Evolutionary conservation across 345 rosid genomes (phyloP).

Genomic region (Rhodamnia argentea): DNA sequence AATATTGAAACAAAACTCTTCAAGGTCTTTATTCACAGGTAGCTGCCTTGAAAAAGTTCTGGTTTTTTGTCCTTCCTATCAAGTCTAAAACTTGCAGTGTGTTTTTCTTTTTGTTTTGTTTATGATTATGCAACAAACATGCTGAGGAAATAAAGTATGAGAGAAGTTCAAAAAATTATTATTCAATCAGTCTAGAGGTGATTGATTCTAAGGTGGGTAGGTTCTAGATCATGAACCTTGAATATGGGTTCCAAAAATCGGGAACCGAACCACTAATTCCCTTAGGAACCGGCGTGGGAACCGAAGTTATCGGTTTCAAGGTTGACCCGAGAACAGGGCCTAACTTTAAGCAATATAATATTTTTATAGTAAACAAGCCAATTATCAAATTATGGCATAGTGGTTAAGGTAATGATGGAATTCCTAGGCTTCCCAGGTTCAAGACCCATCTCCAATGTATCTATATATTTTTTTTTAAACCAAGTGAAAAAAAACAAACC

Average conservation of each 20-base stretch:
- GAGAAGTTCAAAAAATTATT: neutral
- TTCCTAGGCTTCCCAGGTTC: neutral
- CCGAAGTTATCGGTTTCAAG: neutral
- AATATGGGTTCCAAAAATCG: neutral
- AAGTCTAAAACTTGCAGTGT: neutral
- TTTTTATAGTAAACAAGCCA: neutral
- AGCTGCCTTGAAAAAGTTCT: neutral
- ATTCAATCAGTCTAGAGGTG: neutral
- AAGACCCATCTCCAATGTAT: neutral
- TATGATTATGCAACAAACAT: neutral
- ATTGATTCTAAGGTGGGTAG: neutral
- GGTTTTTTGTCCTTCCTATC: neutral
- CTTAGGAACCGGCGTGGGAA: neutral
- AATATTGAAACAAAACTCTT: neutral
- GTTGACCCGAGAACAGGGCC: neutral
- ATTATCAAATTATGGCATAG: neutral
- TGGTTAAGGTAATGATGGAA: neutral
- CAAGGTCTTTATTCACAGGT: neutral
- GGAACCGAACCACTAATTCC: neutral
- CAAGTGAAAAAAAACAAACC: neutral
- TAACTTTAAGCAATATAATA: neutral
- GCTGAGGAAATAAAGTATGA: neutral
- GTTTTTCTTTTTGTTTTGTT: neutral
- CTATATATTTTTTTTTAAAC: neutral
- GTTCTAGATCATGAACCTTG: neutral